Conservation (phyloP, 371 early-diverging fungal genomes). For the Mucor ambiguus region DNA sequence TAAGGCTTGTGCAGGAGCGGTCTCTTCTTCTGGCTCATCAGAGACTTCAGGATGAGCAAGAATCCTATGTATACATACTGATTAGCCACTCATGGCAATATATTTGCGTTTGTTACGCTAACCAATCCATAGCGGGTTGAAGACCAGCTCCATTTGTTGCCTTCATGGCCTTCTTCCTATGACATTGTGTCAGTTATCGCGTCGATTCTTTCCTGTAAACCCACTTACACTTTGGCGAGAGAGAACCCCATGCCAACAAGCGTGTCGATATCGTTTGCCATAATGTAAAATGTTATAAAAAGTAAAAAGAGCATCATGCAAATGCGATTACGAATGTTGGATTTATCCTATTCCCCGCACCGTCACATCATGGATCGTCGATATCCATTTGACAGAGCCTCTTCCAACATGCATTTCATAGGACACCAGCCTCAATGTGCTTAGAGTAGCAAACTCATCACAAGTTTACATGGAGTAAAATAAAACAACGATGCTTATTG, state of each 20-base stretch:
- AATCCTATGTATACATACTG: constrained; percentile 51
- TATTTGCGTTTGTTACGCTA: background rate
- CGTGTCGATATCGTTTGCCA: constrained; percentile 65
- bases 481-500: too few species aligned
- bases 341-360: background rate
- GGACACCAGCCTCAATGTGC: too few species aligned
- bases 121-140: constrained; percentile 92
- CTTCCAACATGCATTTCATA: too few species aligned
- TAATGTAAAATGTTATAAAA: background rate
- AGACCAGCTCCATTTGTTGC: constrained; percentile 85
- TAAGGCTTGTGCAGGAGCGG: constrained; percentile 34
- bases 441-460: too few species aligned
- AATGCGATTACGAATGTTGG: background rate
- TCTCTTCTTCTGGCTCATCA: constrained; percentile 62
- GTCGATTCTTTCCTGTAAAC: background rate
- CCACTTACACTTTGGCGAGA: constrained; percentile 64
- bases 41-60: constrained; percentile 76
- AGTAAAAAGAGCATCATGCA: constrained; percentile 2
- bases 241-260: constrained; percentile 83
- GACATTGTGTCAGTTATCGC: background rate
- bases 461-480: too few species aligned
- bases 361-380: background rate
- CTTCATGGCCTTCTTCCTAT: constrained; percentile 63
- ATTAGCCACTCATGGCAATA: background rate
- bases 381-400: too few species aligned